Evolutionary conservation across 2,329 filamentous ascomycete genomes (phyloP).

Genomic region (Onygena corvina): DNA sequence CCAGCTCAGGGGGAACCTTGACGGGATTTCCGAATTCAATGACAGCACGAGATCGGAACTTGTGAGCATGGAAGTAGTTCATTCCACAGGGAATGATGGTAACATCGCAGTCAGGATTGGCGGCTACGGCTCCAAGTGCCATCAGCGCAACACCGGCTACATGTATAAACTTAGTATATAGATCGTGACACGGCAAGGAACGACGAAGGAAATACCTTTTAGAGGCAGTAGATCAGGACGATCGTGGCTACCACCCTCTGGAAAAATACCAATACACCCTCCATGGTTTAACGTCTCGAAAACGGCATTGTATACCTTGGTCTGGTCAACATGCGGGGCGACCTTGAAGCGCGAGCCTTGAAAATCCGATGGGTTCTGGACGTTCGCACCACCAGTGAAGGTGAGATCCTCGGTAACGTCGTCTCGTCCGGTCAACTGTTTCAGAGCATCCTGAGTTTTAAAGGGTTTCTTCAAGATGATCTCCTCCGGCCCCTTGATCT

Average conservation of each 20-base stretch:
- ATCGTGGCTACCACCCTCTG: conserved; percentile 92
- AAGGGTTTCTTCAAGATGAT: conserved; percentile 79
- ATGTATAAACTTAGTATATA: conserved; percentile 8
- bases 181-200: background rate
- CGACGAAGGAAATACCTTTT: conserved; percentile 44
- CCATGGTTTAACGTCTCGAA: conserved; percentile 70
- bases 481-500: conserved; percentile 70
- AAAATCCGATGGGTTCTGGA: conserved; percentile 47
- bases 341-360: conserved; percentile 72
- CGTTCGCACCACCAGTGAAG: conserved; percentile 44
- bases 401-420: conserved; percentile 57
- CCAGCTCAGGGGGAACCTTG: conserved; percentile 68
- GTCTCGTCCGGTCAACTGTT: conserved; percentile 69
- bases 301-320: conserved; percentile 83
- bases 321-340: conserved; percentile 88
- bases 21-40: conserved; percentile 89
- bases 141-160: conserved; percentile 89
- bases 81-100: conserved; percentile 95
- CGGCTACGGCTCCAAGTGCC: conserved; percentile 79
- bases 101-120: conserved; percentile 73
- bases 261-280: conserved; percentile 92
- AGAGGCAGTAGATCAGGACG: conserved; percentile 80
- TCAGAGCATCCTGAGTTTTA: conserved; percentile 60
- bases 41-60: conserved; percentile 90
- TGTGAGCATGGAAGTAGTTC: conserved; percentile 99